These are phyloP conservation scores for Aspergillus incahuasiensis DNA, from an alignment of 495 filamentous ascomycete genomes.

Conservation along the genomic window DNA sequence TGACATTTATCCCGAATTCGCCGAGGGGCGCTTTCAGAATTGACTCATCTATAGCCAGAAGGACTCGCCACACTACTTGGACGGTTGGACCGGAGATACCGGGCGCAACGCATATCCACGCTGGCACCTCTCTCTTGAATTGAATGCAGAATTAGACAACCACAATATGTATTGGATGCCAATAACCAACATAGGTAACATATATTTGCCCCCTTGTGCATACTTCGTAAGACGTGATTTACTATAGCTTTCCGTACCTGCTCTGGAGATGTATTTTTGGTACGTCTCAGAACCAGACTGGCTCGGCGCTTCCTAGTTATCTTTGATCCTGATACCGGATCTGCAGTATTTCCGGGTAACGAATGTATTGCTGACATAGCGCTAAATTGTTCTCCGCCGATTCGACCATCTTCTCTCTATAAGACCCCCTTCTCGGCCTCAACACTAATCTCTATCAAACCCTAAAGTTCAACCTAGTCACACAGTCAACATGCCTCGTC, in stretches of 20 bases:
- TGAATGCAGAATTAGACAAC: too few species aligned
- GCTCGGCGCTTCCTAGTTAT: too few species aligned
- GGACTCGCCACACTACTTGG: background rate
- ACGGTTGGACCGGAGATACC: background rate
- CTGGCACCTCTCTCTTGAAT: background rate
- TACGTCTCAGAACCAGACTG: too few species aligned
- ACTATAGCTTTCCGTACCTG: too few species aligned
- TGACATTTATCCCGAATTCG: background rate
- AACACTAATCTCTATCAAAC: constrained; percentile 10
- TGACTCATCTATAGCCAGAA: background rate
- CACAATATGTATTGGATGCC: too few species aligned
- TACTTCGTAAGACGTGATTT: too few species aligned
- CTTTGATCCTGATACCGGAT: background rate
- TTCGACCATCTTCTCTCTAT: constrained; percentile 17
- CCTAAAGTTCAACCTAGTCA: constrained; percentile 6
- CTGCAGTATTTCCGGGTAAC: background rate
- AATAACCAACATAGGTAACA: too few species aligned
- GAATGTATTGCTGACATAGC: constrained; percentile 11
- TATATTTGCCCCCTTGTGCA: too few species aligned
- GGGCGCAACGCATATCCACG: background rate
- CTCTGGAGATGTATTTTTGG: too few species aligned
- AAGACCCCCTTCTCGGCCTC: constrained; percentile 11
- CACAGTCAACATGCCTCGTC: constrained; percentile 66
- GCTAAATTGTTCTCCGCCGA: background rate
- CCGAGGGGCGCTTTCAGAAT: constrained; percentile 8